phyloP scores from a whole-genome alignment of 1,284 basidiomycete genomes.

The Puccinia horiana region DNA sequence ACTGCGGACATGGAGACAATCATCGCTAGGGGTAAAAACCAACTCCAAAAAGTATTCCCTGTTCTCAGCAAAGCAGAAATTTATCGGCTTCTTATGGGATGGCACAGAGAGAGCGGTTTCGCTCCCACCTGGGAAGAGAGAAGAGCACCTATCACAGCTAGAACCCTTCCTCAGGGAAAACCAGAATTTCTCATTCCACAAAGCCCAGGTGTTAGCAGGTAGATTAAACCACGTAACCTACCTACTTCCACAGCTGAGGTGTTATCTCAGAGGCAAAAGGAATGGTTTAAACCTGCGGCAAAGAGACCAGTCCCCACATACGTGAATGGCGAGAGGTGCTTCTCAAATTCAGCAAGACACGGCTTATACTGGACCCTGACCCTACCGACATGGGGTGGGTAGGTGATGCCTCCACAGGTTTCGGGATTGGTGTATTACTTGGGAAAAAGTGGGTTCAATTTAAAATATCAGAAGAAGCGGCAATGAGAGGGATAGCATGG shows the following conservation, averaged over 20 bases:
- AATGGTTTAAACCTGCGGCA: too few relatives aligned
- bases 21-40: background rate
- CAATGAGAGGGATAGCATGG: background rate
- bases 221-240: background rate
- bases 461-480: background rate
- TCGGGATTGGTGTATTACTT: background rate
- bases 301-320: background rate
- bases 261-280: background rate
- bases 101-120: background rate
- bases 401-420: background rate
- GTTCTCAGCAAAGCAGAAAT: background rate
- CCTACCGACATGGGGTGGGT: background rate
- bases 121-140: background rate
- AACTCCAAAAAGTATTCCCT: background rate
- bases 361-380: background rate
- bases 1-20: background rate
- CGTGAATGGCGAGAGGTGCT: background rate
- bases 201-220: too few relatives aligned
- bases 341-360: background rate
- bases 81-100: conserved; percentile 17
- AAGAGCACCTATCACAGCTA: background rate
- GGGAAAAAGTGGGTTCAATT: background rate
- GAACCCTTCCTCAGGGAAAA: background rate
- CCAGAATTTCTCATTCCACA: too few relatives aligned
- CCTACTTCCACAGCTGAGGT: background rate